Evolutionary conservation across 345 rosid species (phyloP).

Genomic region (Toxicodendron radicans): DNA sequence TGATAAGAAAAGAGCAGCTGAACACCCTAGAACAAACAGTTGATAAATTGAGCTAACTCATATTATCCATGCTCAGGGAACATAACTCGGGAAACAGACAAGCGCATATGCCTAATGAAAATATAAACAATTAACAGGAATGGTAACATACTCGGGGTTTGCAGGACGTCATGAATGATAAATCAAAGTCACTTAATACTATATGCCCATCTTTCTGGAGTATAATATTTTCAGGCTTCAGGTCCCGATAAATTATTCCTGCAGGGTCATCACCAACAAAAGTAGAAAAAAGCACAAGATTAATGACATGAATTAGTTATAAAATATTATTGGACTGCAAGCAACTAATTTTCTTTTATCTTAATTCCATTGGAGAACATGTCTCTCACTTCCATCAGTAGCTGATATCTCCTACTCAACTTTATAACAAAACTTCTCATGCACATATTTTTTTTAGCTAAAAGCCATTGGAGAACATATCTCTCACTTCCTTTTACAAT

Average conservation of each 20-base stretch:
- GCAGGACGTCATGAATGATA: constrained; percentile 76
- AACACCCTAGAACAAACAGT: background rate
- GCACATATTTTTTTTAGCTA: background rate
- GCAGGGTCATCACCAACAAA: constrained; percentile 5
- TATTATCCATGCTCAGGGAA: background rate
- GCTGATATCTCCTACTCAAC: background rate
- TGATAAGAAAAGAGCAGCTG: background rate
- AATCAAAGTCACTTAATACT: constrained; percentile 86
- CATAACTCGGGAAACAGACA: background rate
- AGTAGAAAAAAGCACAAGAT: background rate
- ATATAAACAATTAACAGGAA: constrained; percentile 13
- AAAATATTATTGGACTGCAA: background rate
- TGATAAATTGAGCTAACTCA: background rate
- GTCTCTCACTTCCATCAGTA: background rate
- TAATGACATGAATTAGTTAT: background rate
- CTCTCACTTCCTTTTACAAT: background rate
- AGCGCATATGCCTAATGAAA: background rate
- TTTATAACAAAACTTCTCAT: background rate
- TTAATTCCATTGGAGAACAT: background rate
- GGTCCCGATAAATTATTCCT: constrained; percentile 92
- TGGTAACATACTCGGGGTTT: constrained; percentile 63
- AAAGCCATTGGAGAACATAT: background rate
- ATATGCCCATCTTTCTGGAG: constrained; percentile 84
- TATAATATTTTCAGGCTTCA: constrained; percentile 95
- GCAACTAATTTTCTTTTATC: background rate